Conservation (phyloP, 495 filamentous ascomycete species). For the Aspergillus affinis region DNA sequence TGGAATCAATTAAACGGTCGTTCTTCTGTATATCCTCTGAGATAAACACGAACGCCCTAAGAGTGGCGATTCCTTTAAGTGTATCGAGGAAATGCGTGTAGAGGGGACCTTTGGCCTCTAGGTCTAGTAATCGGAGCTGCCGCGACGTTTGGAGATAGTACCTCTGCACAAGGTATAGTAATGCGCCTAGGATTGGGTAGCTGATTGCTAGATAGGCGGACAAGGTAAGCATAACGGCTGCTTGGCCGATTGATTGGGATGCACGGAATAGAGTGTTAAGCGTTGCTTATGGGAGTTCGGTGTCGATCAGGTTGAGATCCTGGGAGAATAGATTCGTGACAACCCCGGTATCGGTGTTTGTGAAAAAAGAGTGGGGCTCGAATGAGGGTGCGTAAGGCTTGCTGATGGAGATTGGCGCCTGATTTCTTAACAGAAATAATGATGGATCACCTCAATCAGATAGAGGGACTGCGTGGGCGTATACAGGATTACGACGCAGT, state of each 20-base stretch:
- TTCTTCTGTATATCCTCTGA: conserved; percentile 12
- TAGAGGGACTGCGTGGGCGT: conserved; percentile 19
- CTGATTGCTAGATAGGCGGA: conserved; percentile 31
- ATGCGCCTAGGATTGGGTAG: conserved; percentile 31
- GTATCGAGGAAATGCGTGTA: conserved; percentile 46
- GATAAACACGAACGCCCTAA: conserved; percentile 43
- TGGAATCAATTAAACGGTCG: conserved; percentile 30
- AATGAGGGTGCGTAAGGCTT: conserved; percentile 16
- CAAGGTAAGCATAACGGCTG: conserved; percentile 31
- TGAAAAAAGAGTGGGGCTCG: conserved; percentile 34
- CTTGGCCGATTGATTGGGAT: conserved; percentile 24
- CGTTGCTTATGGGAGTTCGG: conserved; percentile 23
- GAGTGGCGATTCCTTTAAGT: conserved; percentile 37
- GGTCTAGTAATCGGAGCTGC: conserved; percentile 51
- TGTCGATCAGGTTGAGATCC: conserved; percentile 44
- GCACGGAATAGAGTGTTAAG: conserved; percentile 4
- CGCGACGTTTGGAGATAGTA: conserved; percentile 54
- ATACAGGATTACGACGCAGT: conserved; percentile 38
- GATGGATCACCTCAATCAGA: too few species aligned
- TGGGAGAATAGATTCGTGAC: conserved; percentile 46
- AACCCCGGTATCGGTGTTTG: conserved; percentile 38
- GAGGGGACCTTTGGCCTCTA: conserved; percentile 40
- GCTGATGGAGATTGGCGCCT: conserved; percentile 14
- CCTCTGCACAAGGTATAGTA: conserved; percentile 48
- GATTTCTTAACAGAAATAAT: conserved; percentile 4